A percentile compares a stretch with the other conserved stretches of the same genome.
phyloP scores from a whole-genome alignment of 768 basidiomycete genomes.

The Tulasnella sp. region DNA sequence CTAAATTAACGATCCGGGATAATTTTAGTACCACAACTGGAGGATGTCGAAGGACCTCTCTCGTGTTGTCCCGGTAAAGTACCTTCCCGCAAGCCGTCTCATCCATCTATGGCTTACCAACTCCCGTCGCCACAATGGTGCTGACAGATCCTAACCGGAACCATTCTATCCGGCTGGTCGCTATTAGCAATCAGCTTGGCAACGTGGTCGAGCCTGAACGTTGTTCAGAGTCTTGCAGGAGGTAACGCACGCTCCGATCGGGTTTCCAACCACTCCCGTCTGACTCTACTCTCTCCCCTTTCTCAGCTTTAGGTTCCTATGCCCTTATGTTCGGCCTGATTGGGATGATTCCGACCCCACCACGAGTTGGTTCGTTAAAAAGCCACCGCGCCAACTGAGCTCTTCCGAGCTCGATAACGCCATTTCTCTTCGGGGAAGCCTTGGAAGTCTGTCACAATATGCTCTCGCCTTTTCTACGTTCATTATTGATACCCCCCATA shows the following conservation, averaged over 20 bases:
- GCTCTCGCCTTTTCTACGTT: not conserved
- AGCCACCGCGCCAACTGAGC: not conserved
- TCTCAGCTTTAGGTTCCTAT: constrained; percentile 14
- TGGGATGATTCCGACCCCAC: constrained; percentile 9
- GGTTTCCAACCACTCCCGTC: not conserved
- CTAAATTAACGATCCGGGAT: not conserved
- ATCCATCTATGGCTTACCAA: not conserved
- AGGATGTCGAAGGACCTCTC: not conserved
- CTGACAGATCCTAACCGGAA: not conserved
- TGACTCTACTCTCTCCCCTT: not conserved
- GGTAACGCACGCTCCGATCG: not conserved
- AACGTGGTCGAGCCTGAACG: constrained; percentile 2
- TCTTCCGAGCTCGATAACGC: not conserved
- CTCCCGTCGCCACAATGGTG: not conserved
- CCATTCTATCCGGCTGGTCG: constrained; percentile 12
- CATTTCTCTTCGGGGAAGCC: not conserved
- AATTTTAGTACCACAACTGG: constrained; percentile 17
- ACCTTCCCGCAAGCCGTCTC: not conserved
- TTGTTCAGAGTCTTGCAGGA: constrained; percentile 7
- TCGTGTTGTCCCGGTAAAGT: constrained; percentile 9
- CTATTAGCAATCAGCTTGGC: not conserved
- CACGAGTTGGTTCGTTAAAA: not conserved
- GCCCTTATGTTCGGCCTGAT: constrained; percentile 17
- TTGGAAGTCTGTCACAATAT: not conserved
- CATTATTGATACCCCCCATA: not conserved